A percentile compares a stretch with the other conserved stretches of the same genome.
phyloP scores from a whole-genome alignment of 106 monocot genomes.

The Allium cepa region DNA sequence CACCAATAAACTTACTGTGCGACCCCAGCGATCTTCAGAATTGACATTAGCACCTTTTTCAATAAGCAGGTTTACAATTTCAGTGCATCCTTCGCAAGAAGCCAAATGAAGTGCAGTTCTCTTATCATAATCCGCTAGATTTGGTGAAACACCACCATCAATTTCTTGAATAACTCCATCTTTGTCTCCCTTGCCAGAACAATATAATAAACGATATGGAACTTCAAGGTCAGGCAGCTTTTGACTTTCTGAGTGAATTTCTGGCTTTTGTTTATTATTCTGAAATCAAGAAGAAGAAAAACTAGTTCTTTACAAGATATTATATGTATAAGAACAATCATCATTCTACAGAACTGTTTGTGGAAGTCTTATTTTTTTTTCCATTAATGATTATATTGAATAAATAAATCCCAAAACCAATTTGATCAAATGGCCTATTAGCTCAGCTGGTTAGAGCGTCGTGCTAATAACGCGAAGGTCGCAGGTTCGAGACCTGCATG shows the following conservation, averaged over 20 bases:
- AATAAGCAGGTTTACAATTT: slow-evolving; percentile 14
- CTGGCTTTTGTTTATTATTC: slow-evolving; percentile 8
- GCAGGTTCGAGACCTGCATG: slow-evolving; percentile 99
- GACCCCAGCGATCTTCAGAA: slow-evolving; percentile 12
- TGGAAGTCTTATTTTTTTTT: no score
- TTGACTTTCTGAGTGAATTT: no score
- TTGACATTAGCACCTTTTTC: slow-evolving; percentile 16
- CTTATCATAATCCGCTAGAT: slow-evolving; percentile 14
- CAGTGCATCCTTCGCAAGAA: slow-evolving; percentile 19
- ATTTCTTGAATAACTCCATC: slow-evolving; percentile 11
- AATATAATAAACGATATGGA: slow-evolving; percentile 17
- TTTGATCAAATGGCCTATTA: slow-evolving; percentile 49
- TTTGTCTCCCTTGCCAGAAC: slow-evolving; percentile 11
- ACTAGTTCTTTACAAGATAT: not conserved
- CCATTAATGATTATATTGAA: no score
- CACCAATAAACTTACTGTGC: slow-evolving; percentile 12
- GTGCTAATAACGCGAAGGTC: slow-evolving; percentile 99
- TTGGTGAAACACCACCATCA: slow-evolving; percentile 10
- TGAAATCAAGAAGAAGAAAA: not conserved
- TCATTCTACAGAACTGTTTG: no score
- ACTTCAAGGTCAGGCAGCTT: slow-evolving; percentile 9
- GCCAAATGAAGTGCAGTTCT: slow-evolving; percentile 21
- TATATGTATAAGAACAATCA: no score
- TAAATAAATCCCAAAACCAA: no score
- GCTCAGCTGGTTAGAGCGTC: slow-evolving; percentile 99